Conservation (phyloP, 2,329 filamentous ascomycete species). For the Venturia carpophila region DNA sequence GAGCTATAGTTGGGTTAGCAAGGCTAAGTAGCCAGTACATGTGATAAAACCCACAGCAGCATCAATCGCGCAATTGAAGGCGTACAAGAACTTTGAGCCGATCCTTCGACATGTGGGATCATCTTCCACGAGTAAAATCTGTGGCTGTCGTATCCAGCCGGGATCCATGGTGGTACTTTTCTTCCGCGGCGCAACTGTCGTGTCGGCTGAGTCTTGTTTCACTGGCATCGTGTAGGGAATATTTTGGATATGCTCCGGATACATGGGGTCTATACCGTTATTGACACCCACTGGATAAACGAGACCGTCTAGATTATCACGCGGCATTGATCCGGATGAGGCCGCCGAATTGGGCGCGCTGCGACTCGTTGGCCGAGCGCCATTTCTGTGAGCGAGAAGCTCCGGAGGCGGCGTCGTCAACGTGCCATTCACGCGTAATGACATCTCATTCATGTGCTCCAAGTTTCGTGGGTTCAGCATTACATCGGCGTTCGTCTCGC, state of each 20-base stretch:
- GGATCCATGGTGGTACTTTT: slow-evolving; percentile 55
- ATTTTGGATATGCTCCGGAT: slow-evolving; percentile 87
- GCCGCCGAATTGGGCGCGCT: slow-evolving; percentile 38
- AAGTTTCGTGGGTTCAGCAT: slow-evolving; percentile 56
- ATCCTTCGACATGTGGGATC: slow-evolving; percentile 60
- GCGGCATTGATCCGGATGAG: slow-evolving; percentile 46
- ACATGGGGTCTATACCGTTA: slow-evolving; percentile 90
- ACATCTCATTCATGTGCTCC: slow-evolving; percentile 55
- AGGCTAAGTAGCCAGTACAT: background rate
- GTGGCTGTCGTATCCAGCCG: slow-evolving; percentile 60
- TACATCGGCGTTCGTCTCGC: slow-evolving; percentile 57
- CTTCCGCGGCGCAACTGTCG: slow-evolving; percentile 40
- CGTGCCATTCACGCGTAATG: slow-evolving; percentile 47
- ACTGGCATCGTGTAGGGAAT: slow-evolving; percentile 77
- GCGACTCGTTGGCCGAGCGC: slow-evolving; percentile 38
- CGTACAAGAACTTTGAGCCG: slow-evolving; percentile 58
- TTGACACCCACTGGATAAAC: slow-evolving; percentile 89
- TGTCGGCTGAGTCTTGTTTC: slow-evolving; percentile 46
- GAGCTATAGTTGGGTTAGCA: slow-evolving; percentile 44
- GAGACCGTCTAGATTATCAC: slow-evolving; percentile 57
- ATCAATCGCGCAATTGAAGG: slow-evolving; percentile 56
- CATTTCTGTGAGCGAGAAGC: slow-evolving; percentile 33
- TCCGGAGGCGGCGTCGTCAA: slow-evolving; percentile 52
- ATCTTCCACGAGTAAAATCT: slow-evolving; percentile 85
- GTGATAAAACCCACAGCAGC: slow-evolving; percentile 47